Evolutionary conservation across 768 basidiomycete genomes (phyloP), one percentile per base, ranked within the genome.

Genomic region (Psilocybe sp.): DNA sequence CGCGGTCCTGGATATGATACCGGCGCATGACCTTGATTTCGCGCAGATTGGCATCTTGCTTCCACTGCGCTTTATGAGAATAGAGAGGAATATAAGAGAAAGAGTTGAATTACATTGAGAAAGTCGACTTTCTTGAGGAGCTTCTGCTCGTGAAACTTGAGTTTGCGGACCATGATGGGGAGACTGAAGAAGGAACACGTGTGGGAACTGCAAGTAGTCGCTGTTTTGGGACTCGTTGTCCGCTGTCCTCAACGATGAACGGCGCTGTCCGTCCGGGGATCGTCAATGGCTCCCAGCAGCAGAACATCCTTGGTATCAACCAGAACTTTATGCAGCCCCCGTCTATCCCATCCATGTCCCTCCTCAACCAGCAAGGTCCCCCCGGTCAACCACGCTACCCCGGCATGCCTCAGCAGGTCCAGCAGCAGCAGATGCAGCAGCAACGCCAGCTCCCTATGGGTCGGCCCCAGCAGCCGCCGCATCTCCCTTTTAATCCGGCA

Each of bases 91-190:
- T 20, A 39, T 35, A 37, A 44, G 18, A 12, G 19, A 9, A 23
- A 73, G 82, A 50, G 3, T 28, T 28, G 23, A 7, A 28, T 28
- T 63, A 92, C 94, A 63, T 89, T 91, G 52, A 98, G 79, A 68
- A 99, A 97, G 70, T 98, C 97, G 60, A 98, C 95, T 72, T 97
- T 94, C 67, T 91, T 94, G 66, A 95, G 81, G 32, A 97, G 79
- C 62, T 88, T 95, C 67, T 94, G 86, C 69, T 99, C 96, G 71
- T 99, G 97, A 66, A 91, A 81, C 74, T 96, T 98, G 68, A 98
- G 81, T 71, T 96, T 87, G 56, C 95, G 79, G 76, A 97, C 93
- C 87, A 89, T 89, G 40, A 56, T 50, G 47, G 57, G 53, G 56
- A 19, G 50, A 60, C 47, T 19, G 53, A 56, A 42, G 44, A 41